A percentile compares a stretch with the other conserved stretches of the same genome.
These are phyloP conservation scores for Boletus sp. DNA, from an alignment of 1,284 basidiomycete genomes.

Conservation along the genomic window DNA sequence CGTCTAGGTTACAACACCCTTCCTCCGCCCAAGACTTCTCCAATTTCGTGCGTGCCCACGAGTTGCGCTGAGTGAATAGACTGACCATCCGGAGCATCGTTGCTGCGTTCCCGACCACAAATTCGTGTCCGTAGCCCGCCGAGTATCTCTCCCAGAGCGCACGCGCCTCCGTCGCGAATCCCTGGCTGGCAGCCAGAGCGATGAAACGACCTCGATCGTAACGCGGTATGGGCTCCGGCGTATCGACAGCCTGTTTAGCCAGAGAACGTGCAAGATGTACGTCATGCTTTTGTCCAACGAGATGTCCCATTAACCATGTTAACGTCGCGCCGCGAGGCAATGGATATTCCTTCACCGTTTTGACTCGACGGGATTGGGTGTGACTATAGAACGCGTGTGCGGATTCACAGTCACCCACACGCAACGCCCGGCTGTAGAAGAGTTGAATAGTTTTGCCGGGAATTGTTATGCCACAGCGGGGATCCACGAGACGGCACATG, in stretches of 20 bases:
- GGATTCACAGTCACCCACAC: slow-evolving; percentile 25
- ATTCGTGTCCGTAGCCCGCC: slow-evolving; percentile 37
- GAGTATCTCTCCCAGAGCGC: slow-evolving; percentile 55
- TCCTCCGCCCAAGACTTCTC: not conserved
- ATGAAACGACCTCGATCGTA: slow-evolving; percentile 48
- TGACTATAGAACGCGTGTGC: slow-evolving; percentile 42
- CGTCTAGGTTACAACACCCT: slow-evolving; percentile 3
- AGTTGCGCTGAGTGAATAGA: slow-evolving; percentile 42
- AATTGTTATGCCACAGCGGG: slow-evolving; percentile 29
- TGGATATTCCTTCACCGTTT: slow-evolving; percentile 39
- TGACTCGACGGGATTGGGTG: slow-evolving; percentile 34
- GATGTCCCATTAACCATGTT: slow-evolving; percentile 48
- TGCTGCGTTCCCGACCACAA: slow-evolving; percentile 43
- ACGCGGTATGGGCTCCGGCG: slow-evolving; percentile 38
- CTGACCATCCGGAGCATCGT: slow-evolving; percentile 56
- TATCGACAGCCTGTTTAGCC: slow-evolving; percentile 44
- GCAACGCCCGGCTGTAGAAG: slow-evolving; percentile 42
- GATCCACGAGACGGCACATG: slow-evolving; percentile 29
- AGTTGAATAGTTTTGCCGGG: slow-evolving; percentile 40
- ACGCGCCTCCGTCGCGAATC: slow-evolving; percentile 46
- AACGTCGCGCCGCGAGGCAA: slow-evolving; percentile 44
- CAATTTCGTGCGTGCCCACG: slow-evolving; percentile 16
- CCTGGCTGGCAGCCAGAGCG: slow-evolving; percentile 40
- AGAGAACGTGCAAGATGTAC: slow-evolving; percentile 41
- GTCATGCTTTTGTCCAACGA: slow-evolving; percentile 38